Conservation (phyloP, 441 rosid species). For the Pelargonium myrrhifolium region DNA sequence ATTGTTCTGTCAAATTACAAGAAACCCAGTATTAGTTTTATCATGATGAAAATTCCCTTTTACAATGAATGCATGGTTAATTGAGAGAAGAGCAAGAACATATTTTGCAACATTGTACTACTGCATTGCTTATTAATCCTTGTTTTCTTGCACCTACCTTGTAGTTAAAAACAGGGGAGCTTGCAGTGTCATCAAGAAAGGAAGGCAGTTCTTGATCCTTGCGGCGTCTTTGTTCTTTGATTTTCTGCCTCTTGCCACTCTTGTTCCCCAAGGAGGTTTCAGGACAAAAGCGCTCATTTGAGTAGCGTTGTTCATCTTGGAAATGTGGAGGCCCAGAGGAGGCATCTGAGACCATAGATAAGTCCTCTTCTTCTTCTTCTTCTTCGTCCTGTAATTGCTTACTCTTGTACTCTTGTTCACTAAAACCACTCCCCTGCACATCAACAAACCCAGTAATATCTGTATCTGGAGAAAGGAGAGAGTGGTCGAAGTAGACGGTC, state of each 20-base stretch:
- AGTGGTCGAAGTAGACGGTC: constrained; percentile 82
- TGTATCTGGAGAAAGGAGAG: constrained; percentile 28
- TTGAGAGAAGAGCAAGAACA: not conserved
- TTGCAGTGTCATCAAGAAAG: constrained; percentile 83
- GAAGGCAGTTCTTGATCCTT: constrained; percentile 35
- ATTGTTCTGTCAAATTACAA: constrained; percentile 28
- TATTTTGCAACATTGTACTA: not conserved
- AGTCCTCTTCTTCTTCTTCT: constrained; percentile 52
- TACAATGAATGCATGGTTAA: not conserved
- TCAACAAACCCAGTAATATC: constrained; percentile 16
- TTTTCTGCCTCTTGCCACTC: constrained; percentile 29
- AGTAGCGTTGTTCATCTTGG: constrained; percentile 30
- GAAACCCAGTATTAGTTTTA: not conserved
- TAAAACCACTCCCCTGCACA: constrained; percentile 14
- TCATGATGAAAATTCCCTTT: not conserved
- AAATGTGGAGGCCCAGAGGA: constrained; percentile 90
- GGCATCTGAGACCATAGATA: constrained; percentile 94
- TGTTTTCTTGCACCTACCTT: not conserved
- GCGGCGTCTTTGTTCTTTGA: constrained; percentile 28
- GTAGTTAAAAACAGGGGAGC: constrained; percentile 52
- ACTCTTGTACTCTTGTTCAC: constrained; percentile 2
- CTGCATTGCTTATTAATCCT: not conserved
- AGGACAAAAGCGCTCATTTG: constrained; percentile 13
- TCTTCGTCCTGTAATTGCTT: constrained; percentile 17
- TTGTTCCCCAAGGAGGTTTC: constrained; percentile 14